Conservation (phyloP, 2,329 filamentous ascomycete genomes). For the Pezicula neosporulosa region DNA sequence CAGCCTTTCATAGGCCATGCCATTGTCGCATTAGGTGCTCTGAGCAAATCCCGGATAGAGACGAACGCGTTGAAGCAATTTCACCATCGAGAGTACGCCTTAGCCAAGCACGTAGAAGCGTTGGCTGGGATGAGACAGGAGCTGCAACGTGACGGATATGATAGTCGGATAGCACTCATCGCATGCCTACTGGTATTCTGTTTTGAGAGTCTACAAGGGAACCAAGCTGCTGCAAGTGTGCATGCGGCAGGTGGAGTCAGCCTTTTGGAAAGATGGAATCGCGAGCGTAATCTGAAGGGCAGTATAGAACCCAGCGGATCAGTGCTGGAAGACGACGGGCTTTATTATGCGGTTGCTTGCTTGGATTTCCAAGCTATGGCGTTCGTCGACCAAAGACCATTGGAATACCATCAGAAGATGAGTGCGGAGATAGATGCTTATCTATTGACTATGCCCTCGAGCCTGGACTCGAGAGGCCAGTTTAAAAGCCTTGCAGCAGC, state of each 20-base stretch:
- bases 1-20: conserved; percentile 16
- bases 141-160: background rate
- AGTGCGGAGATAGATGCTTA: background rate
- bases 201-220: conserved; percentile 8
- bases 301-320: background rate
- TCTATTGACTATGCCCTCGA: background rate
- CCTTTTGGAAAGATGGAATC: conserved; percentile 1
- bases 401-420: background rate
- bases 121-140: conserved; percentile 3
- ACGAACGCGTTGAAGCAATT: background rate
- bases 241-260: conserved; percentile 3
- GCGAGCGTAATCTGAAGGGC: background rate
- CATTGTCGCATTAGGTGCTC: conserved; percentile 14
- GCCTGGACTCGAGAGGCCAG: background rate
- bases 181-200: conserved; percentile 8
- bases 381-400: background rate
- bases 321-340: background rate
- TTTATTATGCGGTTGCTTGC: background rate
- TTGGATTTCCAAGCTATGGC: background rate
- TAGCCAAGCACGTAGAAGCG: conserved; percentile 5
- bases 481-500: conserved; percentile 6
- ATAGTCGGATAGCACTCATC: conserved; percentile 4
- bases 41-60: conserved; percentile 5
- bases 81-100: conserved; percentile 4
- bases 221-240: conserved; percentile 5